Evolutionary conservation across 2,329 filamentous ascomycete genomes (phyloP), one percentile per base, ranked within the genome.

Genomic region (Dryadomyces sulphureus): DNA sequence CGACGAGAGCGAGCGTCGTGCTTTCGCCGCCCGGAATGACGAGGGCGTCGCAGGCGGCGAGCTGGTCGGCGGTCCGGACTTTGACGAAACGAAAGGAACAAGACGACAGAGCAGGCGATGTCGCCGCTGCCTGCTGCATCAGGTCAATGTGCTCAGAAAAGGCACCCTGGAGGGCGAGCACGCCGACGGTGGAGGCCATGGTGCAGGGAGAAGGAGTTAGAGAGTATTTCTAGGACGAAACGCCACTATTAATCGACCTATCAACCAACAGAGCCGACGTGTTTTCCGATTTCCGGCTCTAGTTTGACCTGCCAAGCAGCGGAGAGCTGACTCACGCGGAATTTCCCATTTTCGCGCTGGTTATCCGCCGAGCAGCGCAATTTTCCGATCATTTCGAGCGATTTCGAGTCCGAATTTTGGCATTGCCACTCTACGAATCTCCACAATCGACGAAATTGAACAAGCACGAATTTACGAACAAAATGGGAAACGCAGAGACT

Each of bases 11-110:
- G 54, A 98, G 93, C 4, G 90, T 82, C 1, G 92, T 96, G 64
- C 87, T 94, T 63, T 98, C 92, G 50, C 92, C 92, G 45, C 92
- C 92, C 3, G 92, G 92, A 41, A 98, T 78, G 58, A 98, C 78
- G 38, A 98, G 73, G 22, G 79, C 90, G 62, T 90, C 78, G 64
- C 89, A 96, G 54, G 60, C 62, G 5, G 72, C 66, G 27, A 98
- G 72, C 56, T 94, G 74, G 7, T 69, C 65, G 2, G 76, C 66
- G 7, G 81, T 95, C 49, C 90, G 81, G 41, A 96, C 86, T 62
- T 94, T 81, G 52, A 82, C 70, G 58, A 92, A 85, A 22, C 62
- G 58, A 65, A 85, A 80, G 40, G 54, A 19, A 52, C 51, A 48
- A 46, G 54, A n/a, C 45, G 38, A 16, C 55, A 49, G 17, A 55